Base-by-base conservation (phyloP, 2,329 filamentous ascomycete species). In the Elsinoe fawcettii region DNA sequence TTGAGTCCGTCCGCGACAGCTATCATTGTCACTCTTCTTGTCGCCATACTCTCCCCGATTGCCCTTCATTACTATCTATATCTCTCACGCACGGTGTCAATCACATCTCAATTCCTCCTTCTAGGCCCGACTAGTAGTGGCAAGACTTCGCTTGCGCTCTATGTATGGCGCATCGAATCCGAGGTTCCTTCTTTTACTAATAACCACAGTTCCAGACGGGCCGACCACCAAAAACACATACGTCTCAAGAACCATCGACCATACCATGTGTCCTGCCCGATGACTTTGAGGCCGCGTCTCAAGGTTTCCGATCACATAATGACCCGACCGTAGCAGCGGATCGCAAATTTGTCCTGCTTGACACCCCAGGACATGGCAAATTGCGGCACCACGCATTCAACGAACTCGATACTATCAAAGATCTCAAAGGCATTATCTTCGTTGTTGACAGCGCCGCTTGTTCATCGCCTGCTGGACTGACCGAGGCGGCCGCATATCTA, bases 331-430 rank as follows among this genome's bases (percentile, higher is more conserved):
- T 73, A 51, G 71, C 75, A 60, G 64, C 71, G 2, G 83, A 86
- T 68, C 84, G 81, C 62, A 86, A 84, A 68, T 88, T 93, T 69
- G 75, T 87, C 39, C 75, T 97, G 32, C 75, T 88, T 67, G 93
- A 99, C 74, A 97, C 92, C 0, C 93, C 93, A 0, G 93, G 93
- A 37, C 93, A 99, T 75, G 90, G 90, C 65, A 99, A 99, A 74
- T 83, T 99, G 59, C 88, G 93, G 60, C 80, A 83, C 65, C 77
- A 83, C 62, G 84, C 87, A 2, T 76, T 87, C 59, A 71, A 76
- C 41, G 67, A 75, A 12, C 73, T 83, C 59, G 70, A 72, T 54
- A 67, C 76, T 18, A 66, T 70, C 32, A 65, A 72, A 59, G 80
- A 80, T 62, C 74, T 92, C 49, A 80, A 80, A 39, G 91, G 87